Conservation (phyloP, 257 asterid genomes). For the Fraxinus cuspidata region DNA sequence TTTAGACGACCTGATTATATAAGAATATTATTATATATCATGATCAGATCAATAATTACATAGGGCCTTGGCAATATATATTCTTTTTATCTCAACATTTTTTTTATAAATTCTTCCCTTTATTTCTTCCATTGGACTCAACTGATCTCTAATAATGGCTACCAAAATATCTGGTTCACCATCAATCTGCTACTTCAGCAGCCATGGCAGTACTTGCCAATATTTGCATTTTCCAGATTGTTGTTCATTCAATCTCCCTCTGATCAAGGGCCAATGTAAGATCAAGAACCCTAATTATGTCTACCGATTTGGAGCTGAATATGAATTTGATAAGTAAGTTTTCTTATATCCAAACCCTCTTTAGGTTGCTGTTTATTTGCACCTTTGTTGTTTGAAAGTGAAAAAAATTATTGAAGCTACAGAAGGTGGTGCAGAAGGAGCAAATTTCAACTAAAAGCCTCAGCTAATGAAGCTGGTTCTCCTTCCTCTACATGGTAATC, state of each 20-base stretch:
- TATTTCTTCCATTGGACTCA: background rate
- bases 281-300: slow-evolving; percentile 25
- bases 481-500: slow-evolving; percentile 31
- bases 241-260: background rate
- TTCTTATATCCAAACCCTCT: background rate
- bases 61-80: background rate
- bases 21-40: no score
- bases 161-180: slow-evolving; percentile 27
- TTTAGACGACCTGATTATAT: no score
- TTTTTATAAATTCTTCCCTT: background rate
- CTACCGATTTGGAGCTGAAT: slow-evolving; percentile 22
- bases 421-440: slow-evolving; percentile 2
- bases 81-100: no score
- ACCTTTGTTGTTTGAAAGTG: background rate
- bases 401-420: slow-evolving; percentile 15
- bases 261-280: slow-evolving; percentile 8
- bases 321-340: slow-evolving; percentile 27
- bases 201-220: slow-evolving; percentile 13
- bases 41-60: no score
- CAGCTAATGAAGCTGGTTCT: slow-evolving; percentile 18
- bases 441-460: slow-evolving; percentile 18
- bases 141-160: slow-evolving; percentile 22
- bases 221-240: slow-evolving; percentile 3
- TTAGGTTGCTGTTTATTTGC: background rate
- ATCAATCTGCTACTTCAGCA: slow-evolving; percentile 22